These are phyloP conservation scores for Funneliformis mosseae DNA, from an alignment of 192 early-diverging fungal species.

Conservation along the genomic window DNA sequence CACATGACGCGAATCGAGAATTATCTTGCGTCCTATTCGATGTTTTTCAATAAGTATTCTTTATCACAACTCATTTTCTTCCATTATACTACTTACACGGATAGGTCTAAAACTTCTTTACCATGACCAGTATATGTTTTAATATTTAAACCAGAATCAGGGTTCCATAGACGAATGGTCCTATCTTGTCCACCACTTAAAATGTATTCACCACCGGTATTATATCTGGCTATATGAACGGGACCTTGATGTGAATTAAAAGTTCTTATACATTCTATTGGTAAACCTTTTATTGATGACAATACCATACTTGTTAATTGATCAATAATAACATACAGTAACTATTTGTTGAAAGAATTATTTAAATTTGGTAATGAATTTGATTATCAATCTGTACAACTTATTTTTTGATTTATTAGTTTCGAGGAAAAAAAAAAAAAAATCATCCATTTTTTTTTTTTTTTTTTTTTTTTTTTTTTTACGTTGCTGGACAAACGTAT, in stretches of 20 bases:
- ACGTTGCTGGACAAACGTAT: too few species aligned
- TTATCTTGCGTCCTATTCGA: conserved; percentile 58
- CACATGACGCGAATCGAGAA: conserved; percentile 74
- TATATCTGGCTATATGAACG: conserved; percentile 50
- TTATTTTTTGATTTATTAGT: too few species aligned
- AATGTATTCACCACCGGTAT: conserved; percentile 76
- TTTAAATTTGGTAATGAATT: too few species aligned
- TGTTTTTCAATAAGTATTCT: background rate
- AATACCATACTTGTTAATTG: background rate
- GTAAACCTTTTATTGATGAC: background rate
- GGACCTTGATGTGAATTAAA: conserved; percentile 3
- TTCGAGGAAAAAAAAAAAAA: too few species aligned
- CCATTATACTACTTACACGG: conserved; percentile 53
- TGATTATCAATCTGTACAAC: too few species aligned
- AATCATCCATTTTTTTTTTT: too few species aligned
- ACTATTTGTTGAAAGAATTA: too few species aligned
- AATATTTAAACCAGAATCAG: conserved; percentile 65
- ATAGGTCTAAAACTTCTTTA: conserved; percentile 74
- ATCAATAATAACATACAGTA: too few species aligned
- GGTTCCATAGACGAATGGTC: conserved; percentile 69
- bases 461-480: too few species aligned
- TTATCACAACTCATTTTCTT: background rate
- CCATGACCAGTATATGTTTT: conserved; percentile 86
- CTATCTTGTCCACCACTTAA: conserved; percentile 82
- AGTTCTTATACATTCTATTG: background rate